Base-by-base conservation (phyloP, 228 moss, liverwort and hornwort species). In the Sphagnum magellanicum region DNA sequence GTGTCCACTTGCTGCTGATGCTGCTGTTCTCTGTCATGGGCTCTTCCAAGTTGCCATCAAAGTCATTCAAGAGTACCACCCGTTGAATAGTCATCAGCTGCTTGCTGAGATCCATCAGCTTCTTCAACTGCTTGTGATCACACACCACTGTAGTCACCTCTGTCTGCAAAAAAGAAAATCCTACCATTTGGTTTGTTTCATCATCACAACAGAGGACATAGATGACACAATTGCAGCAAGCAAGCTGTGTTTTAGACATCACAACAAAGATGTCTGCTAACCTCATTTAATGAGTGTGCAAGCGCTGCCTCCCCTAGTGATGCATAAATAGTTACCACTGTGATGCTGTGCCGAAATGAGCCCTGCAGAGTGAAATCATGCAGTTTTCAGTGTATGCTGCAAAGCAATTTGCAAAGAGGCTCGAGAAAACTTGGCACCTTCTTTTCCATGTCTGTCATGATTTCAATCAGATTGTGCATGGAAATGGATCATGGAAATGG, bases 251-350 rank as follows among this genome's bases (percentile, higher is more conserved):
- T 15, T 7, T 8, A 50, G 14, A 10, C 66, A 49, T n/a, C 6
- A 32, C 66, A 66, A 50, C 50, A n/a, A 6, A 5, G 11, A 50
- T 5, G 52, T n/a, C 32, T 32, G 14, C n/a, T 77, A 78, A 93
- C 93, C 93, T 98, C 98, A 50, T 85, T 92, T 73, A 98, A 75
- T 4, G 93, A 92, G 70, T 91, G 91, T 32, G 77, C 84, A 52
- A 98, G 85, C 47, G 98, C 91, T 9, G 91, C 89, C 51, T 98
- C 98, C 61, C 98, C 98, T 51, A 98, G 78, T 46, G 94, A 93
- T 16, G 98, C 90, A 69, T 98, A 98, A 63, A 98, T 92, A 13
- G 98, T 98, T 51, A 98, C 92, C 15, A 93, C 93, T 50, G 93
- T 82, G 12, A 79, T 71, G 67, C 87, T 93, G 49, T 79, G 81